Evolutionary conservation across 768 basidiomycete species (phyloP).

Genomic region (Lepiota brunneoincarnata): DNA sequence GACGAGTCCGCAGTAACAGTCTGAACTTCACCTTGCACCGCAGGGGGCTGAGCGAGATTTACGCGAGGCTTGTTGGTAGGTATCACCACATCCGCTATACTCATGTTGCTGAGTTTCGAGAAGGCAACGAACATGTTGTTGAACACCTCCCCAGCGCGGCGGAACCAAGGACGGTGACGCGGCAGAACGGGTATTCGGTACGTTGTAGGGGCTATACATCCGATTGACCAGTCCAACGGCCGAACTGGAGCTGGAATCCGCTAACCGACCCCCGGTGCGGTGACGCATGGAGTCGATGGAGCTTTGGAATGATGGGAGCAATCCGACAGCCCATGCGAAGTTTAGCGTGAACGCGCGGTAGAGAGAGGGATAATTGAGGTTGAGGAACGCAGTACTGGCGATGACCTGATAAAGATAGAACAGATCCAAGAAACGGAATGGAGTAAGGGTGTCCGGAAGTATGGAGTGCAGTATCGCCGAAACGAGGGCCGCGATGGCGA

Average conservation of each 20-base stretch:
- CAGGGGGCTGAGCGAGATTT: constrained; percentile 14
- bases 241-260: constrained; percentile 54
- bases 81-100: not conserved
- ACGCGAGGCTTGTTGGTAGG: not conserved
- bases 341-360: constrained; percentile 83
- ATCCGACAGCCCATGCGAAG: constrained; percentile 85
- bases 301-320: constrained; percentile 62
- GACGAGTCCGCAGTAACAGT: constrained; percentile 60
- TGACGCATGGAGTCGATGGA: constrained; percentile 83
- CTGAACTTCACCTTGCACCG: constrained; percentile 45
- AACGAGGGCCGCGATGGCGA: constrained; percentile 61
- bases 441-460: constrained; percentile 50
- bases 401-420: constrained; percentile 84
- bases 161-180: not conserved
- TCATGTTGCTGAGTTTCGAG: not conserved
- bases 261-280: constrained; percentile 74
- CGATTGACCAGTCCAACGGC: constrained; percentile 80
- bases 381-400: constrained; percentile 73
- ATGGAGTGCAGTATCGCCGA: constrained; percentile 63
- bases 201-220: constrained; percentile 76
- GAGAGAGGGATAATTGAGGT: constrained; percentile 83
- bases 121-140: not conserved
- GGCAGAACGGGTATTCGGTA: not conserved
- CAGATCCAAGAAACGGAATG: constrained; percentile 79
- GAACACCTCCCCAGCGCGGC: not conserved